These are phyloP conservation scores for Botrytis galanthina DNA, from an alignment of 2,329 filamentous ascomycete genomes.

Conservation along the genomic window DNA sequence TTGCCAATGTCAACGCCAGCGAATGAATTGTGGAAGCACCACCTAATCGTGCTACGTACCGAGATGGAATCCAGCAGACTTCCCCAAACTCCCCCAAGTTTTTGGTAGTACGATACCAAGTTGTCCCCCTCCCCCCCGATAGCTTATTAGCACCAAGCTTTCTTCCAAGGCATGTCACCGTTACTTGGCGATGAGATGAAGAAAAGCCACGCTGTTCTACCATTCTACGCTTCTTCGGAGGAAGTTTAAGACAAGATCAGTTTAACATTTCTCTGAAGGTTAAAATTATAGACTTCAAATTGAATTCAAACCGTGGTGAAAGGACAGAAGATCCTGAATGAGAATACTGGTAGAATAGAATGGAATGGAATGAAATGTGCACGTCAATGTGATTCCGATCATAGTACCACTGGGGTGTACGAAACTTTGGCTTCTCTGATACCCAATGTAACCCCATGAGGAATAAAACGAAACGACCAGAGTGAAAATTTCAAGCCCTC, in stretches of 20 bases:
- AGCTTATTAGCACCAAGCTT: constrained; percentile 21
- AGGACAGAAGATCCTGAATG: neutral
- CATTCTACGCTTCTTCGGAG: neutral
- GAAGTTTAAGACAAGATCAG: neutral
- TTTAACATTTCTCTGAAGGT: neutral
- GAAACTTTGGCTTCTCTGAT: neutral
- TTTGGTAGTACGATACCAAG: neutral
- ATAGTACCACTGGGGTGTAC: too few relatives aligned
- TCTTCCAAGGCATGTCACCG: constrained; percentile 12
- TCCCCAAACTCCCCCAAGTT: constrained; percentile 4
- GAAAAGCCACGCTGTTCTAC: neutral
- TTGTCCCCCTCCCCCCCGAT: neutral
- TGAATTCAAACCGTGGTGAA: neutral
- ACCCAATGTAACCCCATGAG: neutral
- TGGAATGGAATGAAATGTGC: neutral
- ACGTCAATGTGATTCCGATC: neutral
- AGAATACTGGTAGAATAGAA: too few relatives aligned
- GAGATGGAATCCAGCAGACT: neutral
- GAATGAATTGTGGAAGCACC: neutral
- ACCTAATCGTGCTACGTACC: neutral
- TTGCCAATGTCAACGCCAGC: neutral
- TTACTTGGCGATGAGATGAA: constrained; percentile 20
- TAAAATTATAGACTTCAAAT: neutral
- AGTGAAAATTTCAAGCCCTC: neutral
- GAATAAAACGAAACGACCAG: constrained; percentile 7